A percentile compares a stretch with the other conserved stretches of the same genome.
Conservation (phyloP, 192 early-diverging fungal genomes). For the Coemansia javaensis region DNA sequence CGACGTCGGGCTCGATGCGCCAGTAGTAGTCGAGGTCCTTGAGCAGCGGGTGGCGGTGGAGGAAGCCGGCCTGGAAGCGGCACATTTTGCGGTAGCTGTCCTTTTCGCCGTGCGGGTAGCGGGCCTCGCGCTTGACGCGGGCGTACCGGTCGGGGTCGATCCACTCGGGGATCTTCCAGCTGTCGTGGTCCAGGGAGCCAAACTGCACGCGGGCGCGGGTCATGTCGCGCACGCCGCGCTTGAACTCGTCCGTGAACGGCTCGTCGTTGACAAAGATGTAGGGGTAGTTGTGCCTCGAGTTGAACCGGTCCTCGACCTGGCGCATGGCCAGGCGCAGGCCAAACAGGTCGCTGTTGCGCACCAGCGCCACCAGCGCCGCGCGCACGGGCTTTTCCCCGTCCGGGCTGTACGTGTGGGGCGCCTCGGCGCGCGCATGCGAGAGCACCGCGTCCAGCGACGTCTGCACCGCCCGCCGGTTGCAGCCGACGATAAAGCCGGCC, state of each 20-base stretch:
- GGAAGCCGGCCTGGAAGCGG: conserved; percentile 34
- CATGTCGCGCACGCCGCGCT: conserved; percentile 37
- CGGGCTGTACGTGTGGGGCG: no score
- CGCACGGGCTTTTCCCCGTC: conserved; percentile 1
- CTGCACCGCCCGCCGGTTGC: conserved; percentile 11
- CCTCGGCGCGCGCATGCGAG: no score
- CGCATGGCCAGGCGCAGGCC: conserved; percentile 56
- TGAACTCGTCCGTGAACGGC: conserved; percentile 61
- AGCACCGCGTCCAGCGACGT: conserved; percentile 14
- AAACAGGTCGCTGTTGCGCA: conserved; percentile 64
- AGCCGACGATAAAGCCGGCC: conserved; percentile 19
- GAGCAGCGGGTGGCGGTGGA: conserved; percentile 39
- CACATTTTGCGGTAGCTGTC: conserved; percentile 40
- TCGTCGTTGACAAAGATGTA: conserved; percentile 70
- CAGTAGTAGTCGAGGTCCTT: conserved; percentile 44
- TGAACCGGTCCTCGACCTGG: conserved; percentile 71
- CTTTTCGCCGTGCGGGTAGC: conserved; percentile 28
- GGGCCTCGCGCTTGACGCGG: conserved; percentile 7
- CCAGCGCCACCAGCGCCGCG: conserved; percentile 63
- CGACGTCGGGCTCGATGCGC: conserved; percentile 48
- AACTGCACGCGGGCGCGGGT: conserved; percentile 58
- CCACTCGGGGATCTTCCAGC: conserved; percentile 51
- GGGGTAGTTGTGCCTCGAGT: conserved; percentile 59
- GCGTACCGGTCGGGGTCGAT: not conserved
- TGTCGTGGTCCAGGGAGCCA: conserved; percentile 59